Evolutionary conservation across 2,329 filamentous ascomycete species (phyloP).

Genomic region (Aspergillus sojae): DNA sequence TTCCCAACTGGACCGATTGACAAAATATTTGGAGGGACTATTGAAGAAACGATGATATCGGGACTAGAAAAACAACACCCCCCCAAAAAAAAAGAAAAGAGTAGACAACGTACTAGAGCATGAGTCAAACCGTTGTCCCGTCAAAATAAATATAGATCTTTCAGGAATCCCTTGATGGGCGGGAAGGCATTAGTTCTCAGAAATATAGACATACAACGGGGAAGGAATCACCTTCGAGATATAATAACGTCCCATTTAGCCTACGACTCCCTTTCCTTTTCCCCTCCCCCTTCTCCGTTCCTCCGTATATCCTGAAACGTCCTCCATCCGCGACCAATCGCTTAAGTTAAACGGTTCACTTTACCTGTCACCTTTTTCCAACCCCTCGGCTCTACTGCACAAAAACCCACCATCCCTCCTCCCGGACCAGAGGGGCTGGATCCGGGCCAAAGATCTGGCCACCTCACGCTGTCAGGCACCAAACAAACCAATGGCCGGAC

Average conservation of each 20-base stretch:
- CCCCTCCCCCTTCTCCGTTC: background rate
- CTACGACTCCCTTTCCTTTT: background rate
- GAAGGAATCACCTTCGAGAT: background rate
- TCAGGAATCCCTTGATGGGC: background rate
- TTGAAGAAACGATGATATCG: background rate
- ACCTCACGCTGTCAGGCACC: conserved; percentile 4
- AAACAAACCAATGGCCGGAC: background rate
- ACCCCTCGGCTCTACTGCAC: background rate
- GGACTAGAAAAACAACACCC: background rate
- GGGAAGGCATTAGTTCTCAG: background rate
- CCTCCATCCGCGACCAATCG: background rate
- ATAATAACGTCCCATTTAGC: background rate
- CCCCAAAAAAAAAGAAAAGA: background rate
- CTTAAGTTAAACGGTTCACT: background rate
- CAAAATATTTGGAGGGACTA: background rate
- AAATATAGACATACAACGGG: background rate
- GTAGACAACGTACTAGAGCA: background rate
- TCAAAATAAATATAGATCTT: background rate
- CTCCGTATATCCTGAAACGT: conserved; percentile 3
- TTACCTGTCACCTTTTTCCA: conserved; percentile 7
- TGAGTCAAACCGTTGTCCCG: background rate
- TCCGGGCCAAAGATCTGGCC: background rate
- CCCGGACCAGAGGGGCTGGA: background rate
- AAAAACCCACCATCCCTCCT: background rate
- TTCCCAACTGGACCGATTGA: background rate